A percentile compares a stretch with the other conserved stretches of the same genome.
Conservation (phyloP, 179 eudicot genomes). For the Nepenthes alata region DNA sequence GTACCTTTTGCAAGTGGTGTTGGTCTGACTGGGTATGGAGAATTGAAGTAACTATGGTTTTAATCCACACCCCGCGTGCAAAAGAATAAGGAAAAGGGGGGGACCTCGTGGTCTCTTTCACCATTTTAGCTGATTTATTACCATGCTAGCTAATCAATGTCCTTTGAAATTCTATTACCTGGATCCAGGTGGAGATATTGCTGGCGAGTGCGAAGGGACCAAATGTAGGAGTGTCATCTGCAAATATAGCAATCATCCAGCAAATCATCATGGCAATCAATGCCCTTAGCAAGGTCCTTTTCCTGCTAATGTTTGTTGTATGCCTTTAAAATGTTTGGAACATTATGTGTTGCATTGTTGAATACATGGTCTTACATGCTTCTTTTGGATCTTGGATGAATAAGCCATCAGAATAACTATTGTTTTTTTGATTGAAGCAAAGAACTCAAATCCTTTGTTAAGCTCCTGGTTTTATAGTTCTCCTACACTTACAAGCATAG, state of each 20-base stretch:
- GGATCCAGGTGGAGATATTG: conserved; percentile 53
- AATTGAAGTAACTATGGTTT: too few relatives aligned
- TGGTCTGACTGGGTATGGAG: too few relatives aligned
- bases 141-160: not conserved
- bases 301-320: conserved; percentile 2
- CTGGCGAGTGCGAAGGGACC: conserved; percentile 45
- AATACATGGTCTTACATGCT: not conserved
- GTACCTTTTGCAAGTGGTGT: too few relatives aligned
- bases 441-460: not conserved
- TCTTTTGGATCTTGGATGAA: not conserved
- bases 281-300: conserved; percentile 85
- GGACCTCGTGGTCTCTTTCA: too few relatives aligned
- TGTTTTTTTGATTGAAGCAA: too few relatives aligned
- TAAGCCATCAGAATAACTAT: too few relatives aligned
- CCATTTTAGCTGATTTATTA: not conserved
- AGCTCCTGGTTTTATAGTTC: not conserved
- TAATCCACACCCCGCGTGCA: not conserved
- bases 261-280: conserved; percentile 88
- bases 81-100: not conserved
- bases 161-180: conserved; percentile 7
- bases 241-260: conserved; percentile 49
- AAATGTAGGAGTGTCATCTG: conserved; percentile 41
- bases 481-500: not conserved
- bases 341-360: not conserved
- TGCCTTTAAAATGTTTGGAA: not conserved